Percentiles rank a stretch among this genome's conserved stretches.
Conservation (phyloP, 768 basidiomycete species). For the Rhodotorula sphaerocarpa region DNA sequence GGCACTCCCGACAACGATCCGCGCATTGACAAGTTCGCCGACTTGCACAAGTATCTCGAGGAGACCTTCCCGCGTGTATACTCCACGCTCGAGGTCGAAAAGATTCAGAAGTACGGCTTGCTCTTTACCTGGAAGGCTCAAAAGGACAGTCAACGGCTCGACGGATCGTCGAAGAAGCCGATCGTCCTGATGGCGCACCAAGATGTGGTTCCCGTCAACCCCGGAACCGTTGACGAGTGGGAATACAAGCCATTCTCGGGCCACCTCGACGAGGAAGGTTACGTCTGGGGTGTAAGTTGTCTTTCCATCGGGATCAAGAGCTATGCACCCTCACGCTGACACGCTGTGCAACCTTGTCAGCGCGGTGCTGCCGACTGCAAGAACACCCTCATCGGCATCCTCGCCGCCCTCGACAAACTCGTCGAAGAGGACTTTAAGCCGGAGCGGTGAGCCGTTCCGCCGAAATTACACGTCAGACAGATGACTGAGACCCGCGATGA, state of each 20-base stretch:
- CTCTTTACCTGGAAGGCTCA: conserved; percentile 56
- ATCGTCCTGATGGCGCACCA: conserved; percentile 46
- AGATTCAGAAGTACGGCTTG: conserved; percentile 70
- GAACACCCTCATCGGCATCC: conserved; percentile 30
- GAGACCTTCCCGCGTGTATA: conserved; percentile 42
- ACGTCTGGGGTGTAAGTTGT: conserved; percentile 27
- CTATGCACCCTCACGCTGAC: not conserved
- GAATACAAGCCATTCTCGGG: conserved; percentile 28
- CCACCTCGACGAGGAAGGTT: conserved; percentile 21
- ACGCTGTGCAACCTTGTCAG: not conserved
- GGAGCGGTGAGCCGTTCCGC: conserved; percentile 53
- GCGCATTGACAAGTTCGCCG: conserved; percentile 2
- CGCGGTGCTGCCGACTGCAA: conserved; percentile 30
- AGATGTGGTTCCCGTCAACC: conserved; percentile 32
- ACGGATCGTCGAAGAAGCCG: conserved; percentile 59
- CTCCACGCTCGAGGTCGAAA: conserved; percentile 54
- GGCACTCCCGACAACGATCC: conserved; percentile 14
- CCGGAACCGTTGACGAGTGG: conserved; percentile 18
- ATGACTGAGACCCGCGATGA: too few relatives aligned
- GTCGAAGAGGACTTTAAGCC: conserved; percentile 59
- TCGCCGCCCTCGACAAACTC: conserved; percentile 55
- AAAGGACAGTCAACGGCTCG: too few relatives aligned
- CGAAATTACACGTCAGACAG: too few relatives aligned
- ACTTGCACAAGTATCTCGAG: conserved; percentile 28
- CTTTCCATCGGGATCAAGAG: not conserved